A percentile compares a stretch with the other conserved stretches of the same genome.
phyloP scores from a whole-genome alignment of 208 protist genomes.

The Naegleria fowleri region DNA sequence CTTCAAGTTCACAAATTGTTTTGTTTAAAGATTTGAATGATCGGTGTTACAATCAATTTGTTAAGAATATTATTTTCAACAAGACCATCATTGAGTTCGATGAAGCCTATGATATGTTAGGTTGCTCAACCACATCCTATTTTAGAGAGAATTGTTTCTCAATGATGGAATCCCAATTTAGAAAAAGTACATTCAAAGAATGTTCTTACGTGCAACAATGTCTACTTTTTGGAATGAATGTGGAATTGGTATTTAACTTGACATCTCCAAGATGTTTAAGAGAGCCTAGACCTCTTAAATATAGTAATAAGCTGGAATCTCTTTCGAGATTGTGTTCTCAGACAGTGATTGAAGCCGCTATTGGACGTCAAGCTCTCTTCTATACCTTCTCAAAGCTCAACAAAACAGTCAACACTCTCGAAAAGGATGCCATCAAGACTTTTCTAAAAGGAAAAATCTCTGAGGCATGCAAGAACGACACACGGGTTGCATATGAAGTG shows the following conservation, averaged over 20 bases:
- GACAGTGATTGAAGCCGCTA: not conserved
- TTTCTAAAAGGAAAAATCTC: not conserved
- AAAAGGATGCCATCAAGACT: not conserved
- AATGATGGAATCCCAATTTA: not conserved
- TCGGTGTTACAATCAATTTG: not conserved
- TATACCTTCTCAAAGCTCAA: not conserved
- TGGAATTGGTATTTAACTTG: not conserved
- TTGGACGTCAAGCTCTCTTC: not conserved
- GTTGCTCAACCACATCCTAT: not conserved
- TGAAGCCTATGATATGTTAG: not conserved
- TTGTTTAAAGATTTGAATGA: not conserved
- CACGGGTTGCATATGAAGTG: not conserved
- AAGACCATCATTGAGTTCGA: not conserved
- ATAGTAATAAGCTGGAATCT: not conserved
- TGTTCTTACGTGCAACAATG: not conserved
- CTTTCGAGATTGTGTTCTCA: not conserved
- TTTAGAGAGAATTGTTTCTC: not conserved
- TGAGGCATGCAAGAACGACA: not conserved
- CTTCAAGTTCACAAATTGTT: no score
- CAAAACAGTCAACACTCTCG: not conserved
- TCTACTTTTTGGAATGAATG: not conserved
- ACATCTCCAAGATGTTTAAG: not conserved
- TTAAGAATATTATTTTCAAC: not conserved
- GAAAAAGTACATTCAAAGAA: not conserved
- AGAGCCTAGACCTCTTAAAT: not conserved